A percentile compares a stretch with the other conserved stretches of the same genome.
phyloP scores from a whole-genome alignment of 2,329 filamentous ascomycete species.

The Stachybotrys chartarum region DNA sequence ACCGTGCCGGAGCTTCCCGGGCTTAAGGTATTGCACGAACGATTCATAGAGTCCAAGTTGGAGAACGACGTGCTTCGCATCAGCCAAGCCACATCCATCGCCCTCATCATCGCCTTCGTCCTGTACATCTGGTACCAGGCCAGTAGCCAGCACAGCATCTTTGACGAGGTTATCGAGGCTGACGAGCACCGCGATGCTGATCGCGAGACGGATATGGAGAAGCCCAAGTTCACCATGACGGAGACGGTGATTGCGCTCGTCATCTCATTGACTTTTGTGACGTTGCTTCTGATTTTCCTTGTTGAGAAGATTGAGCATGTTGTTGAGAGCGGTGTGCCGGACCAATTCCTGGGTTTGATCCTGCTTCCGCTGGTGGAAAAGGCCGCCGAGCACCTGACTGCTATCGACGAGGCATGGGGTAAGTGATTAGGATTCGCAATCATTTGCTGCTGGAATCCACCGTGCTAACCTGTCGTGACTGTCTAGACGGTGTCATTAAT shows the following conservation, averaged over 20 bases:
- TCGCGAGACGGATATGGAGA: slow-evolving; percentile 45
- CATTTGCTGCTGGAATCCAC: background rate
- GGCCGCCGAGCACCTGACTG: slow-evolving; percentile 61
- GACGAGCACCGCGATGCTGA: slow-evolving; percentile 50
- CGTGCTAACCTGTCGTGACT: background rate
- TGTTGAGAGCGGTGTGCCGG: slow-evolving; percentile 21
- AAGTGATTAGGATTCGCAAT: slow-evolving; percentile 4
- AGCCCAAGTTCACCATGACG: slow-evolving; percentile 58
- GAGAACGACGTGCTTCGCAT: slow-evolving; percentile 45
- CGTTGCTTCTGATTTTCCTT: slow-evolving; percentile 59
- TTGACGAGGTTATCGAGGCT: slow-evolving; percentile 46
- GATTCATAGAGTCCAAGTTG: slow-evolving; percentile 28
- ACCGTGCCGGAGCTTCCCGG: slow-evolving; percentile 12
- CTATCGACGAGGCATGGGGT: slow-evolving; percentile 61
- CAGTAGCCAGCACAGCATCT: slow-evolving; percentile 56
- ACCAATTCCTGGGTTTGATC: slow-evolving; percentile 44
- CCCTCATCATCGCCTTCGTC: slow-evolving; percentile 53
- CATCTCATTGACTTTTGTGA: slow-evolving; percentile 51
- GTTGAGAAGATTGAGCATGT: slow-evolving; percentile 56
- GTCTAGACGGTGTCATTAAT: slow-evolving; percentile 53
- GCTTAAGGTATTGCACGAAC: slow-evolving; percentile 14
- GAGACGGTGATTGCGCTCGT: slow-evolving; percentile 55
- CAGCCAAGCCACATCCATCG: slow-evolving; percentile 54
- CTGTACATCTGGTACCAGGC: slow-evolving; percentile 55
- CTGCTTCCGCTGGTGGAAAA: slow-evolving; percentile 64